Evolutionary conservation across 2,329 filamentous ascomycete species (phyloP).

Genomic region (Cladorrhinum sp.): DNA sequence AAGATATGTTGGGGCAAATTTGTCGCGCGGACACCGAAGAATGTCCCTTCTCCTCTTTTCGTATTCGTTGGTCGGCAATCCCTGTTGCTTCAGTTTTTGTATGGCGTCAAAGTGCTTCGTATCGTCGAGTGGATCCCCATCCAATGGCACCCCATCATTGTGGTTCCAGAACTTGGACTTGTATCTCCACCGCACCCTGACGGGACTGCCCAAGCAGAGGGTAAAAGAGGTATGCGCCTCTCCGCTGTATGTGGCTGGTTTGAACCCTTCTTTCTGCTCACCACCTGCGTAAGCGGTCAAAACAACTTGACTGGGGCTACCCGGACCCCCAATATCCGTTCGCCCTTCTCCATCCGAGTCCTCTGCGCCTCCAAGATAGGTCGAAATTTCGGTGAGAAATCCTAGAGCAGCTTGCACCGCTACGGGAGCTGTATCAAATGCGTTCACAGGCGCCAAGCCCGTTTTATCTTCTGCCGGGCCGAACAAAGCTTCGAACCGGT

Average conservation of each 20-base stretch:
- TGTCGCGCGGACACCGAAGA: neutral
- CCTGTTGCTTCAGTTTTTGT: neutral
- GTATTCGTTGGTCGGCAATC: neutral
- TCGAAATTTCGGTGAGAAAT: neutral
- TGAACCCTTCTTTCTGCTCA: neutral
- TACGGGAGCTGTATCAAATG: neutral
- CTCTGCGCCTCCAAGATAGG: neutral
- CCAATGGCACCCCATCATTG: neutral
- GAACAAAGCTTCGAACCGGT: neutral
- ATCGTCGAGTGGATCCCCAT: neutral
- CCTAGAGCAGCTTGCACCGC: neutral
- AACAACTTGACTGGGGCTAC: neutral
- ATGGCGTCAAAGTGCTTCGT: neutral
- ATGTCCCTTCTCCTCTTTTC: neutral
- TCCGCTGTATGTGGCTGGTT: neutral
- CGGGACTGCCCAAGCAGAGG: constrained; percentile 2
- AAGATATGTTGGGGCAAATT: neutral
- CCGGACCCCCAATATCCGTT: too few relatives aligned
- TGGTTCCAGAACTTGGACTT: neutral
- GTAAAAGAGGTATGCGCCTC: neutral
- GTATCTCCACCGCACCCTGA: constrained; percentile 1
- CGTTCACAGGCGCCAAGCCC: neutral
- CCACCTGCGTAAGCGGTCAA: constrained; percentile 1
- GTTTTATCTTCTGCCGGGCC: neutral
- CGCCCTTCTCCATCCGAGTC: neutral